Evolutionary conservation across 2,329 filamentous ascomycete genomes (phyloP).

Genomic region (Aspergillus thermomutatus): DNA sequence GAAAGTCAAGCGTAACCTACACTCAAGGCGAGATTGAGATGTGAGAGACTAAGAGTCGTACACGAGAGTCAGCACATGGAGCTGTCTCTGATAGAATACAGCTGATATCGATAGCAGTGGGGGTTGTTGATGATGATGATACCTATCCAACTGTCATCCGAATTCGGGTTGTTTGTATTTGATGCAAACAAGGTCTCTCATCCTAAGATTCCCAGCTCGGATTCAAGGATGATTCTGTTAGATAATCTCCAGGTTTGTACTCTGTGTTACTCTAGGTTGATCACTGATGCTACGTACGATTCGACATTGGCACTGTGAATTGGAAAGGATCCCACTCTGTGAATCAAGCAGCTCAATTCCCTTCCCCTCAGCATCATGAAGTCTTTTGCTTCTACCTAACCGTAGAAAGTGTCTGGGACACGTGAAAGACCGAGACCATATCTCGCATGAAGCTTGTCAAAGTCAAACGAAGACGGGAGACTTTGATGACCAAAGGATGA

Average conservation of each 20-base stretch:
- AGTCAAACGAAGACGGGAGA: background rate
- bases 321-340: no score
- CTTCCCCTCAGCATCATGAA: background rate
- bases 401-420: background rate
- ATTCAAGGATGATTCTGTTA: background rate
- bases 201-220: background rate
- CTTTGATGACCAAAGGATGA: no score
- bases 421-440: background rate
- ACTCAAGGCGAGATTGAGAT: background rate
- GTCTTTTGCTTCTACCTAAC: background rate
- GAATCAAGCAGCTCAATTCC: no score
- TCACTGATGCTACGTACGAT: background rate
- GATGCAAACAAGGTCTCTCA: constrained; percentile 17
- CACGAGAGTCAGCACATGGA: background rate
- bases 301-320: no score
- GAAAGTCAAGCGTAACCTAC: background rate
- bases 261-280: background rate
- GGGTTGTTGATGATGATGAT: constrained; percentile 3
- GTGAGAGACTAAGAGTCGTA: background rate
- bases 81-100: background rate
- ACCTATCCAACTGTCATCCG: background rate
- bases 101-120: background rate
- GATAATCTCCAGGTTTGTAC: background rate
- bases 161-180: constrained; percentile 16
- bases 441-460: background rate